Evolutionary conservation across 306 rosid genomes (phyloP), one percentile per base, ranked within the genome.

Genomic region (Lathyrus sativus): DNA sequence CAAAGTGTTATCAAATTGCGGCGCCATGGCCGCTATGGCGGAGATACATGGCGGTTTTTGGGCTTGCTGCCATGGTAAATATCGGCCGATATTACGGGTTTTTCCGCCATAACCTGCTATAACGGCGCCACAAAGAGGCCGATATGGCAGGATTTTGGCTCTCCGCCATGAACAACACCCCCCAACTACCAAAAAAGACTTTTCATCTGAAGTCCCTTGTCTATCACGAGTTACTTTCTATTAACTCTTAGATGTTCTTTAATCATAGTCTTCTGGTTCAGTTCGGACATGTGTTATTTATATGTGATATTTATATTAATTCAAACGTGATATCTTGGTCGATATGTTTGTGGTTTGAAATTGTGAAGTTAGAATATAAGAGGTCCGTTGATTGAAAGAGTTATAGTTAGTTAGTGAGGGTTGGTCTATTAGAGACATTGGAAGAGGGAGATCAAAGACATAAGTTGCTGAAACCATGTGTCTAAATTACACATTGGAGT

Each of bases 271-370:
- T 37, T 4, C 31, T 44, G 26, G 51, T 62, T 15, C 50, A 67
- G 62, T 43, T 61, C 13, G 10, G 57, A 50, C 57, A 50, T 19
- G 22, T 19, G 22, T 17, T 66, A 9, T 43, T 33, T 53, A 22
- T 49, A 43, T 41, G 24, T n/a, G 41, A 65, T 63, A 18, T 65
- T 7, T 49, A 28, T 26, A 17, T 37, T 22, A 8, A 37, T 24
- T 61, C 50, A 28, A 53, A 68, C 11, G 28, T 48, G 11, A 62
- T 37, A 55, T 37, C 28, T 35, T 67, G 68, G 58, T 53, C 37
- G 55, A 60, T 12, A 43, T 51, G 11, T 61, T 42, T 11, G 45
- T 35, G 68, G 56, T 44, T 44, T 55, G 81, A 71, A 75, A 29
- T 26, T 35, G 24, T 11, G 28, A 71, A 28, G 56, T 14, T 29